phyloP scores from a whole-genome alignment of 2,329 filamentous ascomycete species.

The Hansfordia pulvinata region DNA sequence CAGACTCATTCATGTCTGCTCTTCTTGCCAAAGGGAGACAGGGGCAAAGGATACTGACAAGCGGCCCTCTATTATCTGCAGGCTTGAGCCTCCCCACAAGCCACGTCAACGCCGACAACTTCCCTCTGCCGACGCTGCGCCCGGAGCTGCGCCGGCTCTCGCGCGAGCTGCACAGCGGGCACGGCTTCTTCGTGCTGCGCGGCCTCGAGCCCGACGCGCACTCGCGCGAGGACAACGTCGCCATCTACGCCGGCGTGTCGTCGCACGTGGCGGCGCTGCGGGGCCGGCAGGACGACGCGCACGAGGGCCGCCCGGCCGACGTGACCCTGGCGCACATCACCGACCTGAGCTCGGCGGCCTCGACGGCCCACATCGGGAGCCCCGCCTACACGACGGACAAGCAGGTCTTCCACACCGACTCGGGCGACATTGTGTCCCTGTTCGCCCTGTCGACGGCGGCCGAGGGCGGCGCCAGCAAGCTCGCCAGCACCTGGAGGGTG shows the following conservation, averaged over 20 bases:
- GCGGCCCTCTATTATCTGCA: constrained; percentile 5
- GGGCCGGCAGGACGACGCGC: constrained; percentile 35
- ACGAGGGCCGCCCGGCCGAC: constrained; percentile 30
- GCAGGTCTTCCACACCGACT: constrained; percentile 49
- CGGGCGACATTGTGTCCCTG: constrained; percentile 44
- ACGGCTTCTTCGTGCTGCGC: constrained; percentile 47
- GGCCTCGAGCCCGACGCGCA: constrained; percentile 40
- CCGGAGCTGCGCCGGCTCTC: constrained; percentile 34
- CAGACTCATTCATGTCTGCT: constrained; percentile 2
- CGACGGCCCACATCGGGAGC: constrained; percentile 32
- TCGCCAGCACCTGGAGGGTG: constrained; percentile 43
- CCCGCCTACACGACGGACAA: constrained; percentile 48
- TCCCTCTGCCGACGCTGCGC: constrained; percentile 39
- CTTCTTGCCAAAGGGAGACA: too few species aligned
- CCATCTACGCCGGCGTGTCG: constrained; percentile 46
- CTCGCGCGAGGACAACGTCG: constrained; percentile 40
- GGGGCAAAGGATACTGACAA: too few species aligned
- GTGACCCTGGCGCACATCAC: constrained; percentile 48
- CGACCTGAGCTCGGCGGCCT: constrained; percentile 29
- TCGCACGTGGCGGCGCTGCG: constrained; percentile 41
- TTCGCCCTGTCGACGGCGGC: constrained; percentile 38
- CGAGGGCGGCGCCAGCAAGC: constrained; percentile 40
- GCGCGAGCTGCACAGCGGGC: constrained; percentile 38
- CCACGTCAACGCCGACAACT: constrained; percentile 32
- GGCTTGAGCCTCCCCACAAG: constrained; percentile 22